A percentile compares a stretch with the other conserved stretches of the same genome.
These are phyloP conservation scores for Malus hybrid DNA, from an alignment of 331 rosid genomes.

Conservation along the genomic window DNA sequence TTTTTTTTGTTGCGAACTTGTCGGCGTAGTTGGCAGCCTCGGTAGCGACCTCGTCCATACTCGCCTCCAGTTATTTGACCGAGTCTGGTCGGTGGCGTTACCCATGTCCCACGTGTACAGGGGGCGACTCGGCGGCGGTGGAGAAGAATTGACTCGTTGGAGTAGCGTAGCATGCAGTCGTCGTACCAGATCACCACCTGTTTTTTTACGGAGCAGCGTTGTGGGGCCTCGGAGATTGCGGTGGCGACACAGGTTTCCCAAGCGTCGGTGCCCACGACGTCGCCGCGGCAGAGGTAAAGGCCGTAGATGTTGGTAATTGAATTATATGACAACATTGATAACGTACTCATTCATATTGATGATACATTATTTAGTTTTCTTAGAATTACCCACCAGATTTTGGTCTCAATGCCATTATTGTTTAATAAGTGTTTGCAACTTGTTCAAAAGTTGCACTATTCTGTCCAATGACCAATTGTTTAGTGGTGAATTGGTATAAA, in stretches of 20 bases:
- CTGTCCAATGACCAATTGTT: too few species aligned
- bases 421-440: too few species aligned
- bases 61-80: conserved; percentile 5
- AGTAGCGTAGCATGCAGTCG: conserved; percentile 36
- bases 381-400: too few species aligned
- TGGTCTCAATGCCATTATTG: too few species aligned
- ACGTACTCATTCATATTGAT: too few species aligned
- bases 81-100: conserved; percentile 1
- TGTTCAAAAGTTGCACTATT: too few species aligned
- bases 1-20: too few species aligned
- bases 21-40: conserved; percentile 1
- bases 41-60: conserved; percentile 8
- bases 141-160: conserved; percentile 34
- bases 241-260: conserved; percentile 39
- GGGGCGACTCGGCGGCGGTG: not conserved
- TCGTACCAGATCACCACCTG: conserved; percentile 43
- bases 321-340: too few species aligned
- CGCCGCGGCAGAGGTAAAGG: conserved; percentile 45
- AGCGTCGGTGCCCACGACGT: conserved; percentile 2
- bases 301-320: too few species aligned
- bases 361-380: too few species aligned
- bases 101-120: fast-evolving
- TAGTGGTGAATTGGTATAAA: too few species aligned
- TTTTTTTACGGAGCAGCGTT: conserved; percentile 19
- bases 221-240: conserved; percentile 16